Base-by-base conservation (phyloP, 1,284 basidiomycete genomes). In the Melanopsichium pennsylvanicum region DNA sequence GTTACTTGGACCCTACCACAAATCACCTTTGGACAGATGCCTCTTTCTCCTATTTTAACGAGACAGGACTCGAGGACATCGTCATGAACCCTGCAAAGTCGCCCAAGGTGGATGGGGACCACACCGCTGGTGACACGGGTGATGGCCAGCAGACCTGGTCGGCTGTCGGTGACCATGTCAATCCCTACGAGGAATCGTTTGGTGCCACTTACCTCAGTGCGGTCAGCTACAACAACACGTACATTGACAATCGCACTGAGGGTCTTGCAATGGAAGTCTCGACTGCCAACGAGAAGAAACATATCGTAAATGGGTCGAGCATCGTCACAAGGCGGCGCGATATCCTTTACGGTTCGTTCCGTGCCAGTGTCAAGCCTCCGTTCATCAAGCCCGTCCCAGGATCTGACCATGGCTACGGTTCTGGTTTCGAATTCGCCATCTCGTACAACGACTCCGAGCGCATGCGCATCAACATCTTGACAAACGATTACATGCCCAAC, bases 21-120 rank as follows among this genome's bases (percentile, higher is more conserved):
- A 56, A 66, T 18, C 56, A 52, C 19, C 69, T 75, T 38, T 76
- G 72, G 72, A 76, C 72, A 36, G 74, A 73, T 54, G 73, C 71
- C 10, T n/a, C 61, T 13, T 71, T 76, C 57, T 46, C 33, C 40
- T 76, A 75, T 41, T 76, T 75, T 49, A 76, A 76, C 71, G 74
- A 76, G 40, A 56, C 69, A 5, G 72, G 60, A 23, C 38, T 59
- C 16, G 48, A 55, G 3, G 54, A 75, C 27, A 47, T 74, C n/a
- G 71, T 71, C 34, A 66, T 43, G 32, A 41, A 68, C 39, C 69
- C 70, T 3, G 50, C 39, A 25, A 35, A 36, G 6, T 69, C 73
- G 6, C 71, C 73, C 38, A 45, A 55, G 16, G 26, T 54, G 31
- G 39, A 64, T n/a, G 73, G 70, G 11, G 12, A 11, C 6, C 13